A percentile compares a stretch with the other conserved stretches of the same genome.
These are phyloP conservation scores for Albophoma yamanashiensis DNA, from an alignment of 2,329 filamentous ascomycete genomes.

Conservation along the genomic window DNA sequence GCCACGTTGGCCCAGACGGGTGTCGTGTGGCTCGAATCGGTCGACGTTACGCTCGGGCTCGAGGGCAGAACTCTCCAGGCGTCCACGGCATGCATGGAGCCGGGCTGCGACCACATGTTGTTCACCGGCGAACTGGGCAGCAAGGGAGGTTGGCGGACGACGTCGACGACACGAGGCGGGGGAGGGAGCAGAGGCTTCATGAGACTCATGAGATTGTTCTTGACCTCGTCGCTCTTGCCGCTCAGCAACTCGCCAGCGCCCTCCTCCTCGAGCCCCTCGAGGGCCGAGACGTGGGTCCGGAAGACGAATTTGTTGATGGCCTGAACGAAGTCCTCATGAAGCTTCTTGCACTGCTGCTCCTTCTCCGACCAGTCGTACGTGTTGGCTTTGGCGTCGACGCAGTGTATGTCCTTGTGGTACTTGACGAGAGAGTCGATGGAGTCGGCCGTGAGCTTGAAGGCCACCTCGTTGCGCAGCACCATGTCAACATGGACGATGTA, in stretches of 20 bases:
- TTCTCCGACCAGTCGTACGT: conserved; percentile 96
- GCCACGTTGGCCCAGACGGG: conserved; percentile 72
- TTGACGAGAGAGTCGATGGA: conserved; percentile 89
- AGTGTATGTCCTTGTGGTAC: conserved; percentile 94
- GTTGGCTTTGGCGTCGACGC: conserved; percentile 75
- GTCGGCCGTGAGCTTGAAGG: conserved; percentile 92
- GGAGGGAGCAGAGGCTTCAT: conserved; percentile 81
- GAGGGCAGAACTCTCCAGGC: conserved; percentile 87
- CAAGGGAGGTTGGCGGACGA: conserved; percentile 75
- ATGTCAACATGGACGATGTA: conserved; percentile 99
- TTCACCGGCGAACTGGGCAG: conserved; percentile 72
- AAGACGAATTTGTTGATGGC: conserved; percentile 96
- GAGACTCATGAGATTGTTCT: conserved; percentile 71
- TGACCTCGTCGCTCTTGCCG: conserved; percentile 88
- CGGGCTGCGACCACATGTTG: conserved; percentile 72
- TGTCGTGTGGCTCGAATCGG: conserved; percentile 52
- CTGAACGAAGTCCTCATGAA: conserved; percentile 94
- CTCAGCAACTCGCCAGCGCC: conserved; percentile 87
- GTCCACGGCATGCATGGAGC: conserved; percentile 62
- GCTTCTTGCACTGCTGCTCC: conserved; percentile 90
- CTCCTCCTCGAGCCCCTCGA: conserved; percentile 95
- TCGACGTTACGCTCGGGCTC: conserved; percentile 66
- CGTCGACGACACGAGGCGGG: conserved; percentile 79
- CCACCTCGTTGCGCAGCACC: conserved; percentile 94
- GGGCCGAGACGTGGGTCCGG: conserved; percentile 73